Evolutionary conservation across 495 filamentous ascomycete species (phyloP), one percentile per base, ranked within the genome.

Genomic region (Xylaria sp.): DNA sequence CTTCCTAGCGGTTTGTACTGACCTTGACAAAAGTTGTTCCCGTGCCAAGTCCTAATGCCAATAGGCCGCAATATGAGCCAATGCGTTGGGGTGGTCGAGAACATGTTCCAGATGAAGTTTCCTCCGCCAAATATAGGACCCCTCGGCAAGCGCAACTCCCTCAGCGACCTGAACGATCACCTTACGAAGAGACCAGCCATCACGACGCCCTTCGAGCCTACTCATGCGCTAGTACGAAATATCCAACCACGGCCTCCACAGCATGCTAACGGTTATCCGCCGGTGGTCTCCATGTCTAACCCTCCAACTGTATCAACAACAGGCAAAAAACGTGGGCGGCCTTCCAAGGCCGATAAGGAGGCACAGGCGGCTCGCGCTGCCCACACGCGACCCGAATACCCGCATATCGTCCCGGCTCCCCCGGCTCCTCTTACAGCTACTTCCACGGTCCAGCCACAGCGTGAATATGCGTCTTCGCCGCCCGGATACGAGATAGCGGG

Each of bases 41-140:
- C 75, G 73, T 80, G 69, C 69, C 46, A 33, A 55, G 40, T 75
- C 66, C 72, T 70, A 72, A 75, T 72, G 58, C 63, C 69, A 74
- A 61, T 72, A 85, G 84, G 84, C 41, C 82, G 84, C 71, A 85
- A 82, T 80, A 78, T 85, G 82, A 79, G 78, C 26, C 83, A 85
- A 71, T 85, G 83, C 75, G 61, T 82, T 58, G 74, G 74, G 55
- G 82, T 82, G 35, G 82, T 81, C 43, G 80, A 84, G 62, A 72
- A 69, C 72, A 84, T 85, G 82, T 81, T 83, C 68, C 79, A 79
- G 59, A 72, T 68, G 44, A 80, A 79, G 50, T 74, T 80, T 59
- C 75, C 75, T 31, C 79, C 77, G 50, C 81, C 82, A 63, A 73
- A 76, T 70, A 76, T 81, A 67, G 77, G 76, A n/a, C 69, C 72